Evolutionary conservation across 1,139 yeast genomes (phyloP).

Genomic region (Geotrichum cucujoidarum): DNA sequence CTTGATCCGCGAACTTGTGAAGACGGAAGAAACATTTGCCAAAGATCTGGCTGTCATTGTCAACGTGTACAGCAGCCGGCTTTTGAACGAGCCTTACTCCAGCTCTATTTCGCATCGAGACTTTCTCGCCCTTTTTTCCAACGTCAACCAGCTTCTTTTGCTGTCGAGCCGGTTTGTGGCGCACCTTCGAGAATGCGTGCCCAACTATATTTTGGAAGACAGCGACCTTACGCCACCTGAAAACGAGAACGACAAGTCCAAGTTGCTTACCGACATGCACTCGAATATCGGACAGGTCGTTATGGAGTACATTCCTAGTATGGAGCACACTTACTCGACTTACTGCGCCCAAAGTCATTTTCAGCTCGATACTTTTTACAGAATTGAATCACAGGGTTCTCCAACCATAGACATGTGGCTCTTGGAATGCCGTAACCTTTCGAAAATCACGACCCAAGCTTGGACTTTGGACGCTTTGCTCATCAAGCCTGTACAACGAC

Average conservation of each 20-base stretch:
- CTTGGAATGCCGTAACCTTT: constrained; percentile 28
- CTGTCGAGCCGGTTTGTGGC: constrained; percentile 31
- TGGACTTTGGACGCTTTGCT: constrained; percentile 41
- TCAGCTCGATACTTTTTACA: constrained; percentile 33
- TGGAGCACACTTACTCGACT: constrained; percentile 33
- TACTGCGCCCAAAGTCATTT: constrained; percentile 34
- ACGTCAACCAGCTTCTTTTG: constrained; percentile 32
- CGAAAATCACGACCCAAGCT: constrained; percentile 35
- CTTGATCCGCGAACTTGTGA: constrained; percentile 37
- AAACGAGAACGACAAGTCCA: constrained; percentile 14
- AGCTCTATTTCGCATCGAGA: constrained; percentile 32
- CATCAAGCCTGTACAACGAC: constrained; percentile 43
- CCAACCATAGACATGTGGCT: constrained; percentile 36
- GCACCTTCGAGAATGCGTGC: constrained; percentile 28
- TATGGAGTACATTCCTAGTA: constrained; percentile 31
- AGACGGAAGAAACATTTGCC: constrained; percentile 36
- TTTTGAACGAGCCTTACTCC: constrained; percentile 28
- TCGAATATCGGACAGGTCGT: constrained; percentile 35
- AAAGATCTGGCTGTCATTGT: constrained; percentile 36
- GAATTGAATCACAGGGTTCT: constrained; percentile 28
- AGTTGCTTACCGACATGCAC: constrained; percentile 27
- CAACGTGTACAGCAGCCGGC: constrained; percentile 30
- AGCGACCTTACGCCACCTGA: constrained; percentile 20
- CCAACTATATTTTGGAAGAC: constrained; percentile 26
- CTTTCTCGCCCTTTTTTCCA: constrained; percentile 31